Percentiles rank a stretch among this genome's conserved stretches.
phyloP scores from a whole-genome alignment of 148 eudicot species.

The Drosera capensis region DNA sequence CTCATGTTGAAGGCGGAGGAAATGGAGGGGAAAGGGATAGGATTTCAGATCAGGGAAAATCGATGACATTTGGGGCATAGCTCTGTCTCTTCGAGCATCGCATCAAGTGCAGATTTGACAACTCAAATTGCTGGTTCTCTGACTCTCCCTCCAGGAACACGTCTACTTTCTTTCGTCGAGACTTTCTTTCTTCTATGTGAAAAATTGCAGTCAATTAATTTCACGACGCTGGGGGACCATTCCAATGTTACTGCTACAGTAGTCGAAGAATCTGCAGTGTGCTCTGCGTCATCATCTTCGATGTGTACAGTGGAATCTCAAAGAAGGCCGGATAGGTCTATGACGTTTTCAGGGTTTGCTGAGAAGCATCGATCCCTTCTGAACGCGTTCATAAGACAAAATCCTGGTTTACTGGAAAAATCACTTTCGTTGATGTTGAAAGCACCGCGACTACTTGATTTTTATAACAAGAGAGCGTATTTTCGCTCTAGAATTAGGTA shows the following conservation, averaged over 20 bases:
- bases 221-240: constrained; percentile 50
- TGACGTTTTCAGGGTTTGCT: constrained; percentile 60
- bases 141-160: constrained; percentile 88
- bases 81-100: constrained; percentile 28
- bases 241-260: constrained; percentile 62
- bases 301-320: constrained; percentile 37
- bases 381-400: constrained; percentile 93
- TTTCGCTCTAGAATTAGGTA: constrained; percentile 89
- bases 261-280: constrained; percentile 55
- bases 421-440: constrained; percentile 93
- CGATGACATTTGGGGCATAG: constrained; percentile 60
- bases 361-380: constrained; percentile 90
- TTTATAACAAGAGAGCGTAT: constrained; percentile 87
- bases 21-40: no score
- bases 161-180: constrained; percentile 84
- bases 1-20: no score
- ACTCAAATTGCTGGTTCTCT: constrained; percentile 47
- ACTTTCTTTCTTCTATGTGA: constrained; percentile 92
- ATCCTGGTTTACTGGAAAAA: constrained; percentile 79
- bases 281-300: constrained; percentile 20
- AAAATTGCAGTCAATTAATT: constrained; percentile 62
- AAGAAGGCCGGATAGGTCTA: constrained; percentile 38
- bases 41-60: no score
- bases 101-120: constrained; percentile 38
- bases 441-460: constrained; percentile 81